Base-by-base conservation (phyloP, 139 green algal species). In the Chlamydomonas eustigma region DNA sequence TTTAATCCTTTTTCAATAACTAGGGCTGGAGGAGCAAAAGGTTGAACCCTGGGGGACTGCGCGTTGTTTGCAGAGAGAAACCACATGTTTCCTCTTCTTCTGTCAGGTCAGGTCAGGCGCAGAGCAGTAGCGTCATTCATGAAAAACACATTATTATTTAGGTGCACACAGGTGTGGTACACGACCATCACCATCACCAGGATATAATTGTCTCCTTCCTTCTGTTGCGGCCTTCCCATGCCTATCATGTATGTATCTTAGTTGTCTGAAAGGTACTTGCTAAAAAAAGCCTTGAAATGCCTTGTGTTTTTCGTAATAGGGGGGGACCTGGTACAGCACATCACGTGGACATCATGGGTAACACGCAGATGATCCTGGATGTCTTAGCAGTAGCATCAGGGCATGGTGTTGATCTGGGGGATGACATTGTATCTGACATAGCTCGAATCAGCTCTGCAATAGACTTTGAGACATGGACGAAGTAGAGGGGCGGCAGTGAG, bases 321-420 rank as follows among this genome's bases (percentile, higher is more conserved):
- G 44, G 58, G 6, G 89, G 88, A 1, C 84, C 84, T 18, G 51
- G 68, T 18, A 80, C 70, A 2, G 87, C 65, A 0, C 79, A 85
- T 1, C 90, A 94, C 65, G 80, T 94, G 0, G 87, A 92, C 64
- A 88, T 93, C 65, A 83, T 94, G 79, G 83, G 81, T 34, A 91
- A 94, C 64, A 82, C 81, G 34, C 83, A 69, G 0, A 31, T 94
- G 8, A 63, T 94, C 58, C 51, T 52, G n/a, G 87, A 93, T 74
- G 75, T 93, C 3, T 35, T 92, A 3, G 66, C 51, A 4, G 74
- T 93, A 3, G 89, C 80, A 28, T 75, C 83, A n/a, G 86, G 86
- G 2, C 28, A 75, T 0, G 86, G 83, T 37, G 71, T 76, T 0
- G 78, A 91, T 76, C 51, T 92, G 50, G 50, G 71, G 71, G 84